Percentiles rank a stretch among this genome's conserved stretches.
Evolutionary conservation across 371 early-diverging fungal genomes (phyloP).

Genomic region (Nematocida displodere): DNA sequence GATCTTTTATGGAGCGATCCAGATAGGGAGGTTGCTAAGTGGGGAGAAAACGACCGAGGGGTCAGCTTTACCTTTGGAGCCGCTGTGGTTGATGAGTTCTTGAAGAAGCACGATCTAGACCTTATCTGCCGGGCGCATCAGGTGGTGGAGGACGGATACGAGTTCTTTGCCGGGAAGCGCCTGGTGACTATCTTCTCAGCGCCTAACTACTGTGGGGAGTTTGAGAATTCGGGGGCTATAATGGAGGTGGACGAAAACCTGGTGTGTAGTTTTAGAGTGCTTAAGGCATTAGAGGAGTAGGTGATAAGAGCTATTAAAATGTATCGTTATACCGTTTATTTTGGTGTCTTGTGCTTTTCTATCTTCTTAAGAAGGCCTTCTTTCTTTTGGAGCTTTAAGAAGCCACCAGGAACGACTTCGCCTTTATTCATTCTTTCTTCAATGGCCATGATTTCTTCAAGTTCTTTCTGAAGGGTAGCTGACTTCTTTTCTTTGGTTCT

Average conservation of each 20-base stretch:
- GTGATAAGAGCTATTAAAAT: background rate
- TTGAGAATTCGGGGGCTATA: slow-evolving; percentile 84
- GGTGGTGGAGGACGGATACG: slow-evolving; percentile 64
- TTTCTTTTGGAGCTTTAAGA: slow-evolving; percentile 33
- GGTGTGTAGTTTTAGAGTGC: slow-evolving; percentile 78
- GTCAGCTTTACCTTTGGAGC: slow-evolving; percentile 61
- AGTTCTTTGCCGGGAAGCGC: slow-evolving; percentile 59
- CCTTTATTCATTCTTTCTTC: slow-evolving; percentile 53
- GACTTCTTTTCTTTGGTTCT: slow-evolving; percentile 19
- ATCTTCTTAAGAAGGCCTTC: slow-evolving; percentile 36
- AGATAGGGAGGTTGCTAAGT: slow-evolving; percentile 62
- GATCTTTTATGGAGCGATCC: slow-evolving; percentile 66
- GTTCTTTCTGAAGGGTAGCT: slow-evolving; percentile 48
- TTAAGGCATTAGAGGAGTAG: slow-evolving; percentile 59
- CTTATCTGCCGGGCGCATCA: slow-evolving; percentile 64
- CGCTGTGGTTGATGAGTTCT: slow-evolving; percentile 61
- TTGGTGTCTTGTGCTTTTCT: background rate
- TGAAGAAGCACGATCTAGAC: slow-evolving; percentile 58
- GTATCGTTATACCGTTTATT: background rate
- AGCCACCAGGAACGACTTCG: slow-evolving; percentile 48
- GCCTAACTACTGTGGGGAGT: slow-evolving; percentile 66
- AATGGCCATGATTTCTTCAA: slow-evolving; percentile 52
- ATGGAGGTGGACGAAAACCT: slow-evolving; percentile 89
- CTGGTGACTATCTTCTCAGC: slow-evolving; percentile 87
- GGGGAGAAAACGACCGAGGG: slow-evolving; percentile 57